These are phyloP conservation scores for Mucuna pruriens DNA, from an alignment of 306 rosid species.

Conservation along the genomic window DNA sequence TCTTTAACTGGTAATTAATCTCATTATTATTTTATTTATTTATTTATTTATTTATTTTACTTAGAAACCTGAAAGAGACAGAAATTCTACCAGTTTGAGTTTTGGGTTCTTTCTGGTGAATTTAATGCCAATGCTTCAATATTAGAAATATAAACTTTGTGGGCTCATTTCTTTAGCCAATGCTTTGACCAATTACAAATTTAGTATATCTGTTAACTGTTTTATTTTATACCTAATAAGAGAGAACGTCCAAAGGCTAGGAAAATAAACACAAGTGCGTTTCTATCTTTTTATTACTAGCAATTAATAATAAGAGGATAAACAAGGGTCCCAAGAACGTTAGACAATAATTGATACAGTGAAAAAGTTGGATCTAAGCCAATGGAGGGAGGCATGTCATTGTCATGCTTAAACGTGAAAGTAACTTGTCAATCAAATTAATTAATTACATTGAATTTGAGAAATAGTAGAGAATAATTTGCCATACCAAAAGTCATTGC, in stretches of 20 bases:
- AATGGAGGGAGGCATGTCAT: not conserved
- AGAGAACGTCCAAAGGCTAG: not conserved
- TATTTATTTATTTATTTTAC: no score
- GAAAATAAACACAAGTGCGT: not conserved
- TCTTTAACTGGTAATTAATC: conserved; percentile 6
- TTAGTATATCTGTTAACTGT: not conserved
- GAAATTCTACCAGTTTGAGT: conserved; percentile 8
- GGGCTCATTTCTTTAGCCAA: not conserved
- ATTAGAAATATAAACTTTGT: not conserved
- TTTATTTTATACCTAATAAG: not conserved
- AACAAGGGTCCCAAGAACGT: not conserved
- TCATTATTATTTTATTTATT: not conserved
- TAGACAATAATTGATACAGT: not conserved
- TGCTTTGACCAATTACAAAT: conserved; percentile 13
- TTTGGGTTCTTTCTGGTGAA: not conserved
- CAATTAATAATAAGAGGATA: conserved; percentile 5
- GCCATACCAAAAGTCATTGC: not conserved
- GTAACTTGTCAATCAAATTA: not conserved
- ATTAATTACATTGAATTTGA: not conserved
- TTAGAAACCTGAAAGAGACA: conserved; percentile 21
- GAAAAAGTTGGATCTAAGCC: not conserved
- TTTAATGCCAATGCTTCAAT: not conserved
- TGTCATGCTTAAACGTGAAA: not conserved
- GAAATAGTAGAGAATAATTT: not conserved
- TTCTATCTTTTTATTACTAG: not conserved